Conservation (phyloP, 768 basidiomycete genomes). For the Tephrocybe sp. region DNA sequence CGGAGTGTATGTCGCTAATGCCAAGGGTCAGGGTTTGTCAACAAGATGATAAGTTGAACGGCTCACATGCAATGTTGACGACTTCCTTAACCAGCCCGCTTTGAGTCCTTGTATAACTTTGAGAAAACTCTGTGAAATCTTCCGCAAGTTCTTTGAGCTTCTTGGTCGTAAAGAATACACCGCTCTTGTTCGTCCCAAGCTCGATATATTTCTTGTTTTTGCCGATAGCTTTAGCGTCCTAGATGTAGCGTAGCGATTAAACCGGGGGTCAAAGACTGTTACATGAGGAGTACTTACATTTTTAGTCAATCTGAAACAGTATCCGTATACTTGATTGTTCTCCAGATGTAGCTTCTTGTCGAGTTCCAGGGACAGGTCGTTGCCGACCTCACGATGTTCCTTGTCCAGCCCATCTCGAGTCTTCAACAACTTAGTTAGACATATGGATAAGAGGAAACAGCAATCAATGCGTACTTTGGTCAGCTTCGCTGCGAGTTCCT, state of each 20-base stretch:
- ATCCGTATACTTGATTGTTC: slow-evolving; percentile 85
- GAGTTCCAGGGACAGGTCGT: slow-evolving; percentile 32
- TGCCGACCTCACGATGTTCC: slow-evolving; percentile 71
- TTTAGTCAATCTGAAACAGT: slow-evolving; percentile 91
- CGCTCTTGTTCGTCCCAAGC: slow-evolving; percentile 80
- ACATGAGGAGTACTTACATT: slow-evolving; percentile 54
- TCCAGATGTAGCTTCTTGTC: slow-evolving; percentile 97
- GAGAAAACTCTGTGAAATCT: slow-evolving; percentile 66
- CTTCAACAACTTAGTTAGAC: slow-evolving; percentile 22
- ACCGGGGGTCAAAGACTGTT: not conserved
- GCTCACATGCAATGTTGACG: slow-evolving; percentile 84
- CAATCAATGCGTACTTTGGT: slow-evolving; percentile 38
- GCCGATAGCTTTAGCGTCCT: slow-evolving; percentile 81
- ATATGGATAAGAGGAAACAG: not conserved
- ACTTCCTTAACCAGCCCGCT: slow-evolving; percentile 87
- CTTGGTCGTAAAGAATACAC: slow-evolving; percentile 86
- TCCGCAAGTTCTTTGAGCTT: slow-evolving; percentile 69
- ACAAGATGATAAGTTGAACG: not conserved
- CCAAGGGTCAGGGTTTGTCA: slow-evolving; percentile 44
- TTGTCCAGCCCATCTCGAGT: slow-evolving; percentile 79
- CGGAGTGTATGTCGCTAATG: slow-evolving; percentile 86
- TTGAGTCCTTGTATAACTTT: slow-evolving; percentile 76
- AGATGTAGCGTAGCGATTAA: slow-evolving; percentile 1
- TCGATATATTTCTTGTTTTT: slow-evolving; percentile 77
- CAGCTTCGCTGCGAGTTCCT: slow-evolving; percentile 68